phyloP scores from a whole-genome alignment of 176 grass and related monocot genomes.

The Poa pratensis region DNA sequence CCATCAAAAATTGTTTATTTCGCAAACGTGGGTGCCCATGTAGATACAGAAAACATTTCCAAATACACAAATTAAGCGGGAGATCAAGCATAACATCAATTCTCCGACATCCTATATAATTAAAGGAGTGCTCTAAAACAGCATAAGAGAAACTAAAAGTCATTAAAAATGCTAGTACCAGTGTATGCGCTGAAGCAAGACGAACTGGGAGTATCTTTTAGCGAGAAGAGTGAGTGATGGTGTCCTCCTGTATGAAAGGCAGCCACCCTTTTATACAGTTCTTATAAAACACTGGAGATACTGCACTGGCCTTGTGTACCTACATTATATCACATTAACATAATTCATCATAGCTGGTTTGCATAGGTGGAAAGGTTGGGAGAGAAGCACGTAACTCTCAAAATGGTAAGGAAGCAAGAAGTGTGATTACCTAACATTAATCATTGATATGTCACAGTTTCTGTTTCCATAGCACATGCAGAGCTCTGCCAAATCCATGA shows the following conservation, averaged over 20 bases:
- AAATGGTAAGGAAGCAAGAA: slow-evolving; percentile 15
- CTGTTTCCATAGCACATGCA: background rate
- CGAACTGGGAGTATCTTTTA: slow-evolving; percentile 24
- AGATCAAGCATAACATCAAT: slow-evolving; percentile 26
- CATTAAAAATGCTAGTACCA: background rate
- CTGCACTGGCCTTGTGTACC: background rate
- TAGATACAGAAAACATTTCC: background rate
- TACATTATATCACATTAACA: slow-evolving; percentile 22
- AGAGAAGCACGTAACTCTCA: slow-evolving; percentile 3
- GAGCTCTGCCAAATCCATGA: background rate
- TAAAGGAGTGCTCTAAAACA: background rate
- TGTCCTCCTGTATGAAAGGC: slow-evolving; percentile 10
- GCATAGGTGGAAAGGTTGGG: slow-evolving; percentile 2
- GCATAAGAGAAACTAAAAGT: slow-evolving; percentile 30
- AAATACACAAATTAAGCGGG: background rate
- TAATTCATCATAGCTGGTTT: background rate
- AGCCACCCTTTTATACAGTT: slow-evolving; percentile 34
- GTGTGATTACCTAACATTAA: background rate
- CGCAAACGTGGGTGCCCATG: background rate
- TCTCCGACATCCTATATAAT: background rate
- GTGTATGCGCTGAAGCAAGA: slow-evolving; percentile 29
- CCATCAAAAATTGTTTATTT: background rate
- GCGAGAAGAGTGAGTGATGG: slow-evolving; percentile 7
- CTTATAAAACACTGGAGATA: background rate
- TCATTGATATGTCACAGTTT: background rate